A percentile compares a stretch with the other conserved stretches of the same genome.
Evolutionary conservation across 2,329 filamentous ascomycete species (phyloP).

Genomic region (Phaeosphaeriaceae sp.): DNA sequence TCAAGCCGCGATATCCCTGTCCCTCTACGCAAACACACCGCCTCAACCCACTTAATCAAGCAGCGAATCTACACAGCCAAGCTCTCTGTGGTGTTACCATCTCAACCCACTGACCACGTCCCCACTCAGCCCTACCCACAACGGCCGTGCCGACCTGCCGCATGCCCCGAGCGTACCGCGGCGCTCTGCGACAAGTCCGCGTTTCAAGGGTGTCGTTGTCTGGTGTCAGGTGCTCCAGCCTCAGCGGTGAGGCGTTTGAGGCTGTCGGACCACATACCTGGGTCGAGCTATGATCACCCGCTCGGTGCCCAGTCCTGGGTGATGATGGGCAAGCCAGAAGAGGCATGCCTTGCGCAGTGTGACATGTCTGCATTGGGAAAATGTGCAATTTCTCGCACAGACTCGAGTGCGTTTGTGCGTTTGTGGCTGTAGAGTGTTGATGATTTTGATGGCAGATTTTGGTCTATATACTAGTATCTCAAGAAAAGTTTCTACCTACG

Average conservation of each 20-base stretch:
- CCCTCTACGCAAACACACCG: background rate
- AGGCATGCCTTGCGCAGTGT: background rate
- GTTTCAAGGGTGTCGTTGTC: constrained; percentile 31
- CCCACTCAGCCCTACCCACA: constrained; percentile 4
- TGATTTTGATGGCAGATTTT: background rate
- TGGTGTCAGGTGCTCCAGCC: constrained; percentile 25
- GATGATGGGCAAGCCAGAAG: too few relatives aligned
- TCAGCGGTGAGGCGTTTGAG: constrained; percentile 15
- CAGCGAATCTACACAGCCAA: background rate
- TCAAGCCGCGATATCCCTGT: background rate
- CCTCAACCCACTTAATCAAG: background rate
- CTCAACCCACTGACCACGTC: background rate
- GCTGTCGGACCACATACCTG: constrained; percentile 8
- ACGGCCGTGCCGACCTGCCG: constrained; percentile 12
- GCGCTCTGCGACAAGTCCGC: constrained; percentile 13
- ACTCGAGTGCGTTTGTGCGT: too few relatives aligned
- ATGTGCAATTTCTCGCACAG: too few relatives aligned
- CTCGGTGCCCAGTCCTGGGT: background rate
- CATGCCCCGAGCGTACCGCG: background rate
- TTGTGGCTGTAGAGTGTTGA: too few relatives aligned
- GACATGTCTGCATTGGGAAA: background rate
- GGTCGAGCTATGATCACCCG: constrained; percentile 2
- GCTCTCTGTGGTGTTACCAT: background rate
- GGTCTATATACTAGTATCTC: background rate
- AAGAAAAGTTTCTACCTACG: constrained; percentile 8